phyloP scores from a whole-genome alignment of 495 filamentous ascomycete species.

The Penicillium riverlandense region DNA sequence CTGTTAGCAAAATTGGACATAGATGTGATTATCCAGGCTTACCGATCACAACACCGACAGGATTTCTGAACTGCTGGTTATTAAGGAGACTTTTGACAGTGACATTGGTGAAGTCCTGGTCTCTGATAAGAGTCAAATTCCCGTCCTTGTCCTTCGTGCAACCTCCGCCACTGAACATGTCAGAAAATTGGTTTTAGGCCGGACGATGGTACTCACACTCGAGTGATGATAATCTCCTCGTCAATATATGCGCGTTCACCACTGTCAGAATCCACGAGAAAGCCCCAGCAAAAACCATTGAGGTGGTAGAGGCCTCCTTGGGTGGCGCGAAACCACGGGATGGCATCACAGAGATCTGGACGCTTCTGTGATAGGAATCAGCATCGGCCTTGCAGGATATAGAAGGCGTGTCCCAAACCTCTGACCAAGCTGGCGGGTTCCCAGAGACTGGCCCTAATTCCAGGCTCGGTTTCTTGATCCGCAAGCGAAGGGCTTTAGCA shows the following conservation, averaged over 20 bases:
- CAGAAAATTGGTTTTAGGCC: slow-evolving; percentile 4
- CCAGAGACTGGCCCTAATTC: slow-evolving; percentile 18
- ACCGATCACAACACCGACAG: slow-evolving; percentile 57
- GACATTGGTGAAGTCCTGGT: slow-evolving; percentile 31
- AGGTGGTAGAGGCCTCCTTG: slow-evolving; percentile 53
- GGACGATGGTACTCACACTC: slow-evolving; percentile 44
- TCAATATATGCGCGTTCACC: slow-evolving; percentile 52
- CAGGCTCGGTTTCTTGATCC: too few relatives aligned
- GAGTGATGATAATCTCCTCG: slow-evolving; percentile 58
- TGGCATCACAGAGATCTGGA: slow-evolving; percentile 56
- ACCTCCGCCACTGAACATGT: slow-evolving; percentile 45
- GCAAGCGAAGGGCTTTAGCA: too few relatives aligned
- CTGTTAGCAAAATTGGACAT: background rate
- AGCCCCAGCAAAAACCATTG: slow-evolving; percentile 42
- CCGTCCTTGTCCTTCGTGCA: slow-evolving; percentile 30
- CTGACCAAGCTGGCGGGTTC: slow-evolving; percentile 49
- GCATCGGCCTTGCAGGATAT: background rate
- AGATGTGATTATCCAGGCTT: slow-evolving; percentile 7
- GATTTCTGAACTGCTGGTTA: slow-evolving; percentile 24
- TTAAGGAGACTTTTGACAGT: slow-evolving; percentile 28
- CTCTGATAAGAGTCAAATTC: slow-evolving; percentile 29
- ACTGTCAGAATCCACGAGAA: slow-evolving; percentile 54
- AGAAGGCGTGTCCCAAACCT: slow-evolving; percentile 21
- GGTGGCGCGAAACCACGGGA: slow-evolving; percentile 57
- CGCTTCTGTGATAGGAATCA: slow-evolving; percentile 31